phyloP scores from a whole-genome alignment of 78 protist genomes.

The Chrysochromulina parva region DNA sequence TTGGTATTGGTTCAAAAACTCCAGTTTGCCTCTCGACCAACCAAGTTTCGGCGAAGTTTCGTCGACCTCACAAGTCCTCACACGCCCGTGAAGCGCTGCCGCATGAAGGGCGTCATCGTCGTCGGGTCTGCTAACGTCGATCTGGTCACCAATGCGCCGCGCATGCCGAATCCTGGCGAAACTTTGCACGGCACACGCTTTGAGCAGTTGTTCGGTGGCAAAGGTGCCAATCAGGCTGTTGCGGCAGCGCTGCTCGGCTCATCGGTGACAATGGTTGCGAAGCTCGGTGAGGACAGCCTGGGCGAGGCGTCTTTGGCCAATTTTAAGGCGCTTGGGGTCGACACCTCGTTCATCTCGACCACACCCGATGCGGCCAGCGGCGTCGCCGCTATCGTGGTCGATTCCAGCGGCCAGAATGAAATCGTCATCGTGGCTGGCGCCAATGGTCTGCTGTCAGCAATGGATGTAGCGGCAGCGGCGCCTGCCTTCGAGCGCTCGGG shows the following conservation, averaged over 20 bases:
- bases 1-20: too few species aligned
- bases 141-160: conserved; percentile 4
- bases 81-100: too few species aligned
- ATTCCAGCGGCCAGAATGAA: conserved; percentile 31
- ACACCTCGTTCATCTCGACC: background rate
- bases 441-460: background rate
- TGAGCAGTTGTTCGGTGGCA: conserved; percentile 55
- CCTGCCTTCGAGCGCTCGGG: background rate
- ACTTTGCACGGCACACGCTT: conserved; percentile 24
- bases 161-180: conserved; percentile 49
- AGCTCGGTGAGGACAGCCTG: conserved; percentile 41
- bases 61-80: too few species aligned
- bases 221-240: conserved; percentile 65
- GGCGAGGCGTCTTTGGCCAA: conserved; percentile 9
- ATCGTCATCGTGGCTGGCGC: conserved; percentile 49
- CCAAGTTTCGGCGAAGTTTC: too few species aligned
- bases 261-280: conserved; percentile 23
- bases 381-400: conserved; percentile 52
- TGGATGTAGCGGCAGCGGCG: background rate
- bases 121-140: conserved; percentile 30
- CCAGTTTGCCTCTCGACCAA: too few species aligned
- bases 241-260: conserved; percentile 12
- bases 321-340: background rate
- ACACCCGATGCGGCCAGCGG: conserved; percentile 12
- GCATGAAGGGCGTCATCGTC: background rate